phyloP scores from a whole-genome alignment of 495 filamentous ascomycete genomes.

The Echria macrotheca region DNA sequence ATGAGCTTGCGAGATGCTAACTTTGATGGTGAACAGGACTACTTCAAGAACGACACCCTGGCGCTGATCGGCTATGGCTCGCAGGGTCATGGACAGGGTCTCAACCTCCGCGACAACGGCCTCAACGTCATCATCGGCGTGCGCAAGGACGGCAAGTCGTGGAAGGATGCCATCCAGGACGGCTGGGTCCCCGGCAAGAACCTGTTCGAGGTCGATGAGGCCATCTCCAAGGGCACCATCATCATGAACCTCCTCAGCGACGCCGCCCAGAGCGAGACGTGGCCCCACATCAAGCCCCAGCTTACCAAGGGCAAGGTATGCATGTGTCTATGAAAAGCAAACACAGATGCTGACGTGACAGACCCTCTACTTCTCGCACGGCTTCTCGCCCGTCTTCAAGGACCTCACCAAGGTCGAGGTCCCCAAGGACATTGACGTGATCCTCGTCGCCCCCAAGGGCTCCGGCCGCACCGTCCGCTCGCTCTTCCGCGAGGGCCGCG shows the following conservation, averaged over 20 bases:
- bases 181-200: conserved; percentile 98
- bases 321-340: no score
- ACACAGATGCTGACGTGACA: conserved; percentile 29
- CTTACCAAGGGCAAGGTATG: conserved; percentile 93
- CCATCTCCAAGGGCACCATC: conserved; percentile 88
- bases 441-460: conserved; percentile 98
- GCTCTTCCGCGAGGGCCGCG: conserved; percentile 95
- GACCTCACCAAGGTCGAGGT: conserved; percentile 98
- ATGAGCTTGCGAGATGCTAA: no score
- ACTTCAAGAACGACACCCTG: conserved; percentile 99
- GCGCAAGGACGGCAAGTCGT: conserved; percentile 94
- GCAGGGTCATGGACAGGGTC: conserved; percentile 95
- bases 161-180: conserved; percentile 94
- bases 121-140: conserved; percentile 98
- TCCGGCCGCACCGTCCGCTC: conserved; percentile 97
- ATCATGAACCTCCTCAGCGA: conserved; percentile 98
- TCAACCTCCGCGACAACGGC: conserved; percentile 98
- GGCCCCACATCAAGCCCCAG: conserved; percentile 95
- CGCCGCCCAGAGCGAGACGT: conserved; percentile 96
- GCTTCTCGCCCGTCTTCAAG: conserved; percentile 99
- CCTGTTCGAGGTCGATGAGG: conserved; percentile 94
- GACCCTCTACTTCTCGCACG: conserved; percentile 99
- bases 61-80: conserved; percentile 99
- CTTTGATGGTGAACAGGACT: no score
- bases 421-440: conserved; percentile 91